Conservation (phyloP, 306 rosid species). For the Gastrolobium bilobum region DNA sequence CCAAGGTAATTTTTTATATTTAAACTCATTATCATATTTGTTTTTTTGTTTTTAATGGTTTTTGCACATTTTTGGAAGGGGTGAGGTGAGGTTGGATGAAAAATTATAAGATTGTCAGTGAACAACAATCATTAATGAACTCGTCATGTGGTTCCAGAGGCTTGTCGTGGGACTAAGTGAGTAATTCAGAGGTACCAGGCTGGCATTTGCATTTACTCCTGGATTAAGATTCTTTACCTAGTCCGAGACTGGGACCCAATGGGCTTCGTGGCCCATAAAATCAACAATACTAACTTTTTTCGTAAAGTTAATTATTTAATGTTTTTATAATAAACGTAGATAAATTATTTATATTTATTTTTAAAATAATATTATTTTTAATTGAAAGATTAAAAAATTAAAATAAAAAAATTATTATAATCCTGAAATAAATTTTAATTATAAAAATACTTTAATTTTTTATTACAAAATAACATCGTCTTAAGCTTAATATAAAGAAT, state of each 20-base stretch:
- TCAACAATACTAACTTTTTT: not conserved
- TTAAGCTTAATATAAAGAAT: too few relatives aligned
- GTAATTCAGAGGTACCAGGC: conserved; percentile 12
- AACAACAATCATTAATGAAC: conserved; percentile 19
- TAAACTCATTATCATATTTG: not conserved
- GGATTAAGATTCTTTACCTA: conserved; percentile 15
- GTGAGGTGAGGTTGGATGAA: not conserved
- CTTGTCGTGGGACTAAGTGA: conserved; percentile 26
- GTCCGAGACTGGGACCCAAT: conserved; percentile 38
- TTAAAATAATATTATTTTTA: too few relatives aligned
- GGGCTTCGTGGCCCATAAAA: conserved; percentile 33
- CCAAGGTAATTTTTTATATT: not conserved
- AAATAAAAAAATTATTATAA: too few relatives aligned
- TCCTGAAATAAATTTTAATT: too few relatives aligned
- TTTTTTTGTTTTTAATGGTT: not conserved
- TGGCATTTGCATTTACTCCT: conserved; percentile 31
- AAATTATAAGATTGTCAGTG: not conserved
- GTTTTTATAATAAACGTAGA: too few relatives aligned
- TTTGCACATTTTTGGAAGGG: conserved; percentile 3
- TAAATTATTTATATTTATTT: too few relatives aligned
- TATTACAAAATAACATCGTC: too few relatives aligned
- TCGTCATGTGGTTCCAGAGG: conserved; percentile 34
- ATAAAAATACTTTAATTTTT: too few relatives aligned
- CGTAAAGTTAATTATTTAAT: too few relatives aligned
- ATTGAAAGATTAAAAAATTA: too few relatives aligned